These are phyloP conservation scores for Nothomitra cinnamomea DNA, from an alignment of 2,329 filamentous ascomycete species.

Conservation along the genomic window DNA sequence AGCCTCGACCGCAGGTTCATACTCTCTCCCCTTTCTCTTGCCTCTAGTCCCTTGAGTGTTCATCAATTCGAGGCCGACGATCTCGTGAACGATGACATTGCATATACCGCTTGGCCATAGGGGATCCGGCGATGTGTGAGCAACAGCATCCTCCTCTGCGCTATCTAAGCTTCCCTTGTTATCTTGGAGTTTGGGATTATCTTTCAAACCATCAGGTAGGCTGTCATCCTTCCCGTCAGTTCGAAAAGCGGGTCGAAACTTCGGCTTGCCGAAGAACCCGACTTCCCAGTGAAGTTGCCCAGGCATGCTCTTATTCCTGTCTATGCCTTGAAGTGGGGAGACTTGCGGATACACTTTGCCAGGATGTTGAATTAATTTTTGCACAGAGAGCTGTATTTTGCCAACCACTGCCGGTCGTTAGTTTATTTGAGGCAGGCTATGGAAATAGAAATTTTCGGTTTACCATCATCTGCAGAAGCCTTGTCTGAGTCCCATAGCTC, in stretches of 20 bases:
- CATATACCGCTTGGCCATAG: slow-evolving; percentile 86
- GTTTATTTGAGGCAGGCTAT: too few relatives aligned
- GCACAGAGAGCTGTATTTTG: slow-evolving; percentile 83
- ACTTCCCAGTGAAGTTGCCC: slow-evolving; percentile 93
- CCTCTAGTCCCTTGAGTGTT: slow-evolving; percentile 76
- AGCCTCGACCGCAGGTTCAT: slow-evolving; percentile 68
- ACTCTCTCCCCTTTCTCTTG: slow-evolving; percentile 70
- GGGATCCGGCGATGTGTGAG: slow-evolving; percentile 85
- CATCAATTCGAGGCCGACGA: slow-evolving; percentile 83
- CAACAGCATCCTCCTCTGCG: slow-evolving; percentile 64
- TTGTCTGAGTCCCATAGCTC: slow-evolving; percentile 95
- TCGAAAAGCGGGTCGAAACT: slow-evolving; percentile 66
- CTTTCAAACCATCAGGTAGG: slow-evolving; percentile 54
- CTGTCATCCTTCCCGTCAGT: slow-evolving; percentile 74
- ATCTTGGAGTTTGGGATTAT: slow-evolving; percentile 66
- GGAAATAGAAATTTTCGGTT: too few relatives aligned
- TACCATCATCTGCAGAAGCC: slow-evolving; percentile 64
- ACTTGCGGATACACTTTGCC: slow-evolving; percentile 84
- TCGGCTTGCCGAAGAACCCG: slow-evolving; percentile 82
- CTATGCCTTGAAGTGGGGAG: slow-evolving; percentile 67
- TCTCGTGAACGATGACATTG: slow-evolving; percentile 78
- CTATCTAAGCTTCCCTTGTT: slow-evolving; percentile 66
- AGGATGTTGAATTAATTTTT: slow-evolving; percentile 87
- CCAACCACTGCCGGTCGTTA: slow-evolving; percentile 46
- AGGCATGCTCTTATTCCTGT: slow-evolving; percentile 75